Conservation (phyloP, 1,139 yeast genomes). For the Yamadazyma trypodendri region DNA sequence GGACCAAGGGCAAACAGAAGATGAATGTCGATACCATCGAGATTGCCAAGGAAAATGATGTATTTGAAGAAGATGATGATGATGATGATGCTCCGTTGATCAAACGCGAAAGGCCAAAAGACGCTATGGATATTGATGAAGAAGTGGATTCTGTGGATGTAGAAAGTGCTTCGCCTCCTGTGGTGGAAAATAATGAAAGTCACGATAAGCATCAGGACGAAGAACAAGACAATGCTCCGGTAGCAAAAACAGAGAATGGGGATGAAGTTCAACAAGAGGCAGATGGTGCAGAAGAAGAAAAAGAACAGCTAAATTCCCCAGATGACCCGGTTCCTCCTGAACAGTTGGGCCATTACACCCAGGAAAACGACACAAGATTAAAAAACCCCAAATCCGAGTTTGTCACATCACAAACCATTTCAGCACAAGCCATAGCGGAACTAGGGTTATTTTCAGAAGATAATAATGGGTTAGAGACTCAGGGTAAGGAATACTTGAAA, state of each 20-base stretch:
- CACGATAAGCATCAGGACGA: slow-evolving; percentile 7
- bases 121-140: slow-evolving; percentile 7
- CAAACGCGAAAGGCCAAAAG: slow-evolving; percentile 9
- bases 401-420: slow-evolving; percentile 69
- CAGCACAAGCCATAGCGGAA: slow-evolving; percentile 61
- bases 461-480: slow-evolving; percentile 51
- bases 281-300: slow-evolving; percentile 5
- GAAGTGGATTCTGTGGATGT: slow-evolving; percentile 10
- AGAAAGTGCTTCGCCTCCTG: slow-evolving; percentile 7
- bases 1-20: slow-evolving; percentile 12
- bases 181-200: neutral
- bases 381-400: slow-evolving; percentile 79
- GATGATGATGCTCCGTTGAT: slow-evolving; percentile 12
- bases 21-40: slow-evolving; percentile 10
- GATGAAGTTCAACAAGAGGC: slow-evolving; percentile 10
- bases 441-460: slow-evolving; percentile 69
- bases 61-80: slow-evolving; percentile 14
- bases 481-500: slow-evolving; percentile 72
- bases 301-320: slow-evolving; percentile 21
- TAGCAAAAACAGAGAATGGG: slow-evolving; percentile 7
- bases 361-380: slow-evolving; percentile 55
- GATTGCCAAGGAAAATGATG: slow-evolving; percentile 13
- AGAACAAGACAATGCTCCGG: slow-evolving; percentile 2
- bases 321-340: slow-evolving; percentile 43
- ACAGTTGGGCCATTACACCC: slow-evolving; percentile 47